Base-by-base conservation (phyloP, 176 grass and related monocot genomes). In the Ampelocalamus luodianensis region DNA sequence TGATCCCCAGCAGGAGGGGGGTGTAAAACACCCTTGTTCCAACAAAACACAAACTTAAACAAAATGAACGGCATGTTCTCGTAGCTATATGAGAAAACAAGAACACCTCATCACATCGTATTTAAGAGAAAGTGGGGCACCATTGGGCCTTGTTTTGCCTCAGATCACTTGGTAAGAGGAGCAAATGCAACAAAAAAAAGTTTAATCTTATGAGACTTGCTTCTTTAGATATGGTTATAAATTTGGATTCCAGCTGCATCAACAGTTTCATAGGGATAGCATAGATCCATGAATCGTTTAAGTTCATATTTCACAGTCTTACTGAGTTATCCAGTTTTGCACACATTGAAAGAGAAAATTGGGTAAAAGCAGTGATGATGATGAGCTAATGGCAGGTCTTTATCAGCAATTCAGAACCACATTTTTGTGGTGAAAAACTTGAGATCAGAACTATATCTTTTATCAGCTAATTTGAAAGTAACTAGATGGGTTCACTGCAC, bases 261-360 rank as follows among this genome's bases (percentile, higher is more conserved):
- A 81, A 55, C 10, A 68, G 5, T 37, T 77, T 42, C 36, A 15
- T 17, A 49, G 36, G 17, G 65, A 48, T 26, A 32, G 23, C 71
- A 44, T 32, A 46, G 40, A 38, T 62, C 7, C 37, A 62, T 15
- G 37, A 77, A 61, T 17, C 12, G 16, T 46, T 45, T 4, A 81
- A 69, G 50, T 82, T 70, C 26, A 61, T 22, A 61, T 39, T 50
- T 74, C 11, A 60, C 65, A 32, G 24, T 43, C 10, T 26, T 65
- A 42, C 44, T 43, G 16, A 85, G 72, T 66, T 51, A 51, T 49
- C 46, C 7, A 49, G 22, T 79, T 79, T 65, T 64, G 9, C 27
- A 23, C 9, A 62, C 44, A 80, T 9, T 64, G 29, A 36, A 75
- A 64, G 20, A 83, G 22, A 49, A 38, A 77, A 68, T 34, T 40